Evolutionary conservation across 2,329 filamentous ascomycete genomes (phyloP), one percentile per base, ranked within the genome.

Genomic region (Fusarium domesticum): DNA sequence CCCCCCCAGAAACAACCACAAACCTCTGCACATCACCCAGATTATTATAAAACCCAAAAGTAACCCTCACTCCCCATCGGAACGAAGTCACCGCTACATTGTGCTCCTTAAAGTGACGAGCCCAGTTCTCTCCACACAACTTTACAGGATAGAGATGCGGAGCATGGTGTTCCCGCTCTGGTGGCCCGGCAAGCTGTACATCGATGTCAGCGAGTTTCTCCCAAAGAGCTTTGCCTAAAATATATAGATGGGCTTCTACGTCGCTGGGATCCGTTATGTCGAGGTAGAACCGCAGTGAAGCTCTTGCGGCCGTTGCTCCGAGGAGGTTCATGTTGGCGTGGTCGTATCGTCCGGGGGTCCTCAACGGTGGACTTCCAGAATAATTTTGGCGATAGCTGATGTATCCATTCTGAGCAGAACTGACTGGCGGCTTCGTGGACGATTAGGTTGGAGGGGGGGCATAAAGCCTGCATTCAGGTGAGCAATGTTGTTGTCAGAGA

Each of bases 401-500:
- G 47, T 0, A 65, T 48, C 2, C 56, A 56, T 5, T 64, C 54
- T 1, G 57, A 42, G 4, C 53, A 51, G 49, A 60, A 65, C 10
- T 48, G 49, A 1, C 42, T 50, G 15, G 64, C 50, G 10, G 61
- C 62, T 23, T 64, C 58, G 38, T 63, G 59, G 14, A 64, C 51
- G 32, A 64, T 48, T 2, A 64, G 44, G 33, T 65, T 66, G 3
- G 60, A 64, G n/a, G 2, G 62, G 63, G 0, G 62, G 62, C 38
- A 55, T 56, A 10, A 60, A 62, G 6, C 59, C 56, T 5, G 64
- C 54, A 32, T 65, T 64, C n/a, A 66, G 56, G 30, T 61, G 62
- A 6, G 56, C 48, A 18, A 40, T 33, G 15, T 15, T 23, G 6
- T 42, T 35, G 17, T 41, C 42, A 1, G 16, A 6, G 8, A 45